Evolutionary conservation across 2,329 filamentous ascomycete genomes (phyloP), one percentile per base, ranked within the genome.

Genomic region (Trichoderma koningii): DNA sequence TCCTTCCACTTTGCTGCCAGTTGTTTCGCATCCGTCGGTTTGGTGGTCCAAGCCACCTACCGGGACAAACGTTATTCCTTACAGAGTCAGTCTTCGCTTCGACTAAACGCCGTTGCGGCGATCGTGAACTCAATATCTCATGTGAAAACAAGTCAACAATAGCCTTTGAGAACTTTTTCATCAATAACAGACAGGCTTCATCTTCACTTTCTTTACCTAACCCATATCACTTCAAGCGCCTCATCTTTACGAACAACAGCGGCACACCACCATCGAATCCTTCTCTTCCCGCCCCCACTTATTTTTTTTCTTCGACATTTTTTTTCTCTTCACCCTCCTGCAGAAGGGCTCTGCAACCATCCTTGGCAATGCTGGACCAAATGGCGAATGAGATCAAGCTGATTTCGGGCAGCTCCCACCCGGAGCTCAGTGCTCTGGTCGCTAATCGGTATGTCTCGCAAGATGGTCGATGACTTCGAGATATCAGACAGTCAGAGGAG

Each of bases 361-460:
- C 68, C 60, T 45, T 55, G 64, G 68, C 66, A 63, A 78, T 78
- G 77, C 71, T 77, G 68, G 76, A 77, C 63, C 76, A 78, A 73
- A 82, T 83, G 80, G 80, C 80, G 55, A 83, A 83, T 76, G 81
- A 83, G 72, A 82, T 83, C 75, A 83, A 83, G 73, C 76, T 83
- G 70, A 79, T 82, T 71, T 81, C 80, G 68, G 79, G 80, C 68
- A 80, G 77, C 71, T 81, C 79, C 74, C 80, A 82, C 74, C 78
- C 78, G 64, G 78, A 81, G 66, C 76, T 83, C 68, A 82, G 79
- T 72, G 76, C 75, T 68, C 78, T 78, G 71, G 78, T 81, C 66
- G 79, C 79, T 60, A 76, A 74, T 64, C 77, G 79, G 79, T 81
- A 76, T 68, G 76, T 72, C 50, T 55, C 55, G 42, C 34, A 41